These are phyloP conservation scores for Jimgerdemannia flammicorona DNA, from an alignment of 192 early-diverging fungal species.

Conservation along the genomic window DNA sequence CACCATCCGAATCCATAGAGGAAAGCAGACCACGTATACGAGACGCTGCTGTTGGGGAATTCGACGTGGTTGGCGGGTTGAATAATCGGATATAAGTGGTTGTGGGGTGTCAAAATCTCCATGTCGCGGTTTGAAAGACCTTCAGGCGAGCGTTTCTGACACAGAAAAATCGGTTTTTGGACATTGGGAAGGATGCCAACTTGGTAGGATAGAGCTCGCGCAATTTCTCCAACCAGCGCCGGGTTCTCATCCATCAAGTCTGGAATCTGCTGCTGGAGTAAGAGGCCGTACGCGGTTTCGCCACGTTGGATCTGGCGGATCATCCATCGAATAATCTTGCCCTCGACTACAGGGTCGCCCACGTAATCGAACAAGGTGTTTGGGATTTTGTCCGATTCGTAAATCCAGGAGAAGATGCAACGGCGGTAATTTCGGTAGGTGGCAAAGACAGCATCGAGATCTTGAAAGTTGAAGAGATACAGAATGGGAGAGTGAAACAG, in stretches of 20 bases:
- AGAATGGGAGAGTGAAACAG: not conserved
- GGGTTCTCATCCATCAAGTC: not conserved
- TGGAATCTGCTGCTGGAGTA: not conserved
- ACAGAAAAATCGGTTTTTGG: not conserved
- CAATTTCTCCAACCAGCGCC: not conserved
- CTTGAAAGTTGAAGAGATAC: not conserved
- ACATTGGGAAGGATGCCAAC: not conserved
- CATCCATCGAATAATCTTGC: not conserved
- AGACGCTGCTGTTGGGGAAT: not conserved
- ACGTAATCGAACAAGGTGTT: not conserved
- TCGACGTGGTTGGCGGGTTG: not conserved
- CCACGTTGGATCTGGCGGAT: not conserved
- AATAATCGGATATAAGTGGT: not conserved
- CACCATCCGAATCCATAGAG: not conserved
- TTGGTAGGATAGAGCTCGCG: not conserved
- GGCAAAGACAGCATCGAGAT: not conserved
- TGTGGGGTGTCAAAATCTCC: not conserved
- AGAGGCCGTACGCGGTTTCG: not conserved
- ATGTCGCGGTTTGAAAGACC: not conserved
- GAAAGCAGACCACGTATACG: not conserved
- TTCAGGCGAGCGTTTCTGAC: not conserved
- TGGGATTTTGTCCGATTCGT: not conserved
- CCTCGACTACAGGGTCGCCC: not conserved
- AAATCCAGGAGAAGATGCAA: not conserved
- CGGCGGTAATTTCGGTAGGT: not conserved